These are phyloP conservation scores for Azolla pinnata DNA, from an alignment of 75 land plant genomes.

Conservation along the genomic window DNA sequence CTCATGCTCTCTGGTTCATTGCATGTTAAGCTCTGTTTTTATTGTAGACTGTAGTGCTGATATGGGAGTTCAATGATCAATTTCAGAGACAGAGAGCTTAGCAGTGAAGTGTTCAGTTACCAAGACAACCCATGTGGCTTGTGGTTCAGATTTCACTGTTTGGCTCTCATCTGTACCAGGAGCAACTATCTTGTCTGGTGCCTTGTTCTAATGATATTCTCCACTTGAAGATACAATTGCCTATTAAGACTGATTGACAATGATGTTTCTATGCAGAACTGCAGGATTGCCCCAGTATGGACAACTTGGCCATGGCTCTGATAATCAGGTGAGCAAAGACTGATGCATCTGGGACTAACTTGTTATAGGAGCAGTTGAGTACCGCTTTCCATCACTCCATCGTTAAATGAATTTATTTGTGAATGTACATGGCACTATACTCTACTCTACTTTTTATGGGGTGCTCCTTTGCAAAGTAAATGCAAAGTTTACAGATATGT, in stretches of 20 bases:
- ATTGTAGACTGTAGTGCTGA: neutral
- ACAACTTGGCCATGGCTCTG: conserved; percentile 98
- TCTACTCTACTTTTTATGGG: neutral
- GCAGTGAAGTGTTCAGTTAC: conserved; percentile 74
- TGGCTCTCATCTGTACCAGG: conserved; percentile 79
- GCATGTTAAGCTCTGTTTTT: neutral
- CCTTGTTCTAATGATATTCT: neutral
- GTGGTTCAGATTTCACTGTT: conserved; percentile 91
- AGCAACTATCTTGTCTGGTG: conserved; percentile 66
- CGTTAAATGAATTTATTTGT: too few species aligned
- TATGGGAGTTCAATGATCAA: too few species aligned
- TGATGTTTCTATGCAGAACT: conserved; percentile 37
- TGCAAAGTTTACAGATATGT: too few species aligned
- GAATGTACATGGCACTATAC: too few species aligned
- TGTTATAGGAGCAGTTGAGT: too few species aligned
- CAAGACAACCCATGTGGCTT: conserved; percentile 51
- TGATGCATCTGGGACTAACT: too few species aligned
- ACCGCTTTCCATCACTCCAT: too few species aligned
- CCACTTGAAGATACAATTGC: too few species aligned
- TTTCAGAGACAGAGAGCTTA: conserved; percentile 57
- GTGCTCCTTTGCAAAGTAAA: neutral
- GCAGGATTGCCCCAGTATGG: conserved; percentile 99
- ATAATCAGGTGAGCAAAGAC: conserved; percentile 72
- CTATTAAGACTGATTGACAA: too few species aligned
- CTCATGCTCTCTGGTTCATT: too few species aligned